These are phyloP conservation scores for Lachancea cidri DNA, from an alignment of 805 yeast genomes.

Conservation along the genomic window DNA sequence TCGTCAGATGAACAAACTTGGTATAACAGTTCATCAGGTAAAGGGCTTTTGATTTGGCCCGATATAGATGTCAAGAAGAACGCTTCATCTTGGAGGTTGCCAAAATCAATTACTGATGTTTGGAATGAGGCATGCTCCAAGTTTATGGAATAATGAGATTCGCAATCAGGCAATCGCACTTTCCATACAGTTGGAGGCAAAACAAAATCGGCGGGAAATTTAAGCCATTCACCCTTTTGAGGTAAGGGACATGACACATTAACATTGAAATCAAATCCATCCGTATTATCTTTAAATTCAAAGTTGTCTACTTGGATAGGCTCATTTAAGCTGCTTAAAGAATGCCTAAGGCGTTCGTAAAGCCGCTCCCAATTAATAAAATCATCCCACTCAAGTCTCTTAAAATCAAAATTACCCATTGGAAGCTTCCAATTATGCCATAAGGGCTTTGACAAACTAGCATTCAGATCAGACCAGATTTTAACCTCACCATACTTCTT, in stretches of 20 bases:
- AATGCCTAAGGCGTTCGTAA: slow-evolving; percentile 12
- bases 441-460: slow-evolving; percentile 16
- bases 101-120: slow-evolving; percentile 11
- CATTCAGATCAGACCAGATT: slow-evolving; percentile 23
- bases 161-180: slow-evolving; percentile 35
- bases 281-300: slow-evolving; percentile 17
- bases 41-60: slow-evolving; percentile 20
- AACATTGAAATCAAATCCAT: slow-evolving; percentile 21
- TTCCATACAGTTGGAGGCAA: slow-evolving; percentile 38
- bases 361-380: slow-evolving; percentile 17
- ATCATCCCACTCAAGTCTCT: slow-evolving; percentile 21
- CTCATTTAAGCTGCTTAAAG: slow-evolving; percentile 3
- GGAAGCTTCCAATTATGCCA: slow-evolving; percentile 11
- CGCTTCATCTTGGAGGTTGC: slow-evolving; percentile 1
- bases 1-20: slow-evolving; percentile 31
- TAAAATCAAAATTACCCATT: slow-evolving; percentile 12
- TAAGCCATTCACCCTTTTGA: slow-evolving; percentile 14
- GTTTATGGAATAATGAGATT: slow-evolving; percentile 23
- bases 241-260: slow-evolving; percentile 22
- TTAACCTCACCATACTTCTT: slow-evolving; percentile 22
- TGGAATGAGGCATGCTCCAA: slow-evolving; percentile 23
- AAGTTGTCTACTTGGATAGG: slow-evolving; percentile 23
- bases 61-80: slow-evolving; percentile 3
- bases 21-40: slow-evolving; percentile 23
- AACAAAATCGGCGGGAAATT: slow-evolving; percentile 11